Evolutionary conservation across 441 rosid genomes (phyloP), one percentile per base, ranked within the genome.

Genomic region (Adansonia grandidieri): DNA sequence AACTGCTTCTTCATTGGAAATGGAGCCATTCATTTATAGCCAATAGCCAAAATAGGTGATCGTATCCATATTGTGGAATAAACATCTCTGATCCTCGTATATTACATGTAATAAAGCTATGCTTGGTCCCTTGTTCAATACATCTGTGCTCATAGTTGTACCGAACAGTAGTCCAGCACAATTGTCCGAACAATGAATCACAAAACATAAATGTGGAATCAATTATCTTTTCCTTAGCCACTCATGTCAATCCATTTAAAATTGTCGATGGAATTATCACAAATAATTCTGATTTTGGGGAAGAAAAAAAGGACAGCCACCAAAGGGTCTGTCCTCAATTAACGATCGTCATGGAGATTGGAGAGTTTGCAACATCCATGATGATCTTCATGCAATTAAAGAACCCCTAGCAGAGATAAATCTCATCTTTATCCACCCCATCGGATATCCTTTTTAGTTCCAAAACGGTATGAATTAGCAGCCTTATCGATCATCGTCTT

Each of bases 401-500:
- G 70, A 65, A n/a, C 53, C 62, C 9, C 37, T 67, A 42, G 14
- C 5, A 67, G 42, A 40, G 14, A 32, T 68, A 6, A 37, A 48
- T 42, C 79, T 47, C 62, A 32, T 32, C 37, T 32, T 32, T 32
- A 32, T 32, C 37, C 62, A 37, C 57, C 44, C 63, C 22, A 32
- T 15, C 17, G 4, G 37, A 15, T 69, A 19, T 22, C 9, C 19
- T 4, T 15, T 69, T 24, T 17, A 57, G 14, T 17, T 58, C 77
- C 40, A 32, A 40, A 45, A 32, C 40, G 64, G 70, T 2, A 71
- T 10, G 57, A 4, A 69, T 24, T 56, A 77, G 44, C 37, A 45
- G 48, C 70, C 61, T 70, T 1, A 7, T 28, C 3, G 2, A 83
- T 90, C 88, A 96, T 88, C 97, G 94, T 88, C 99, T 84, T 91